Conservation (phyloP, 495 filamentous ascomycete genomes). For the Aspergillus bridgeri region DNA sequence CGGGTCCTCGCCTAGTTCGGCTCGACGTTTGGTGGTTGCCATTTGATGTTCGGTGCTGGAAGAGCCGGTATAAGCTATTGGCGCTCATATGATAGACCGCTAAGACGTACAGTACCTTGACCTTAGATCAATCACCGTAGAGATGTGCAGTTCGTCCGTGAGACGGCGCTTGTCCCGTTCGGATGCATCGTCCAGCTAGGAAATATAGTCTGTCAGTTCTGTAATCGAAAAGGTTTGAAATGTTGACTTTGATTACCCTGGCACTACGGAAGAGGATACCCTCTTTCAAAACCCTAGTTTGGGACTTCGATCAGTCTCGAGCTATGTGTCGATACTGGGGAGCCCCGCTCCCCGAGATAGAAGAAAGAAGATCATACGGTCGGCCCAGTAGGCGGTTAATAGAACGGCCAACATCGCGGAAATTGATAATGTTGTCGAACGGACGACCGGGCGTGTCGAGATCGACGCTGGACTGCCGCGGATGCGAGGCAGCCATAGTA, state of each 20-base stretch:
- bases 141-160: conserved; percentile 58
- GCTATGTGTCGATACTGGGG: background rate
- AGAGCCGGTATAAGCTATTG: conserved; percentile 7
- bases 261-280: conserved; percentile 73
- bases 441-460: conserved; percentile 42
- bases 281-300: conserved; percentile 57
- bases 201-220: background rate
- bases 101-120: conserved; percentile 65
- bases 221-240: no score
- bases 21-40: conserved; percentile 61
- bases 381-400: conserved; percentile 58
- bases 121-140: conserved; percentile 72
- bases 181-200: conserved; percentile 64
- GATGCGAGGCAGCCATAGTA: conserved; percentile 10
- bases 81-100: no score
- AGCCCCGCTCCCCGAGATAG: no score
- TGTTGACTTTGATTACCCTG: conserved; percentile 56
- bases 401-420: conserved; percentile 77
- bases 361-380: conserved; percentile 41
- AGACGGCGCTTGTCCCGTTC: conserved; percentile 57
- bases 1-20: conserved; percentile 17
- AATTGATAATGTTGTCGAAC: conserved; percentile 72
- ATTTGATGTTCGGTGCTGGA: conserved; percentile 68
- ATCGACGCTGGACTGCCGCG: conserved; percentile 36
- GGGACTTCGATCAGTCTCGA: conserved; percentile 9